Evolutionary conservation across 441 rosid species (phyloP), one percentile per base, ranked within the genome.

Genomic region (Populus trichocarpa): DNA sequence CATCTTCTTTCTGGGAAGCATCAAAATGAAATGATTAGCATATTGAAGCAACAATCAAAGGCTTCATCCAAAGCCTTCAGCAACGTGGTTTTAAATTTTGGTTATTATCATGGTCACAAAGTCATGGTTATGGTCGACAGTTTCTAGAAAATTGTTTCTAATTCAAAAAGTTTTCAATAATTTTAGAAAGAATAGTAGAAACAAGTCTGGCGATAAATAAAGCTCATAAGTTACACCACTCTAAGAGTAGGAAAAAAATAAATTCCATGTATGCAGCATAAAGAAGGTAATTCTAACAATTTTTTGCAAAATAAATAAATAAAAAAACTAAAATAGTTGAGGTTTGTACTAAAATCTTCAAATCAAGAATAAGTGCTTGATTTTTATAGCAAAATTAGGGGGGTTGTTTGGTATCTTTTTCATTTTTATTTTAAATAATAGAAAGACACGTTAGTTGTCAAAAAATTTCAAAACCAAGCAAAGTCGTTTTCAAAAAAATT

Each of bases 1-100:
- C 64, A 30, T 7, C 40, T 72, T n/a, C 59, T 64, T 63, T 65
- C 9, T 16, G 6, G 10, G 66, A 33, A 23, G 33, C 69, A 73
- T 64, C 26, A 23, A 14, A 57, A 14, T 68, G 42, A 68, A 7
- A 68, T 30, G 22, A 68, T 68, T 46, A 46, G 6, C 18, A 46
- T 46, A 46, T 8, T 33, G 40, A 32, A 10, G 25, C 68, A 57
- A 69, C 61, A 16, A 8, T 69, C 2, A 77, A 59, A 59, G 59
- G 42, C 70, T 70, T 63, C 70, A 70, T 22, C 10, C 68, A 69
- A 14, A 76, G 22, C n/a, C 69, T 69, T 36, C n/a, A n/a, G 66
- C 65, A 75, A 46, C 2, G 16, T 46, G 57, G 18, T 46, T 46
- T 46, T 46, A 46, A 46, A 46, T 13, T 38, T 13, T 46, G 57